Evolutionary conservation across 306 rosid genomes (phyloP).

Genomic region (Rubus parviflorus): DNA sequence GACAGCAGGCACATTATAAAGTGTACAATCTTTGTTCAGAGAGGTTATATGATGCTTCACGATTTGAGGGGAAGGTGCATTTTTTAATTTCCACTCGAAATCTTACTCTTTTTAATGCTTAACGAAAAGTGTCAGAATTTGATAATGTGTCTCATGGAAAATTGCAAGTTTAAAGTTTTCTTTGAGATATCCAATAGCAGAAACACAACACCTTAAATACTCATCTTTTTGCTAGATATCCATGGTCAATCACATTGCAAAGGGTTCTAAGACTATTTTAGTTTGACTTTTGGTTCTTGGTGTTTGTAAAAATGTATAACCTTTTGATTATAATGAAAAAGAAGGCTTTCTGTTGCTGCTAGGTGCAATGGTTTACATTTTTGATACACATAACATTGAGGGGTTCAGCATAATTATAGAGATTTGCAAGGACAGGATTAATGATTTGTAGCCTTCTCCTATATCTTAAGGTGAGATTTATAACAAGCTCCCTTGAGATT

Average conservation of each 20-base stretch:
- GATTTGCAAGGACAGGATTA: conserved; percentile 60
- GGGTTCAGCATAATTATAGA: not conserved
- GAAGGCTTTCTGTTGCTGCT: not conserved
- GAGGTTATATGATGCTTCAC: conserved; percentile 89
- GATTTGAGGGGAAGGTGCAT: conserved; percentile 89
- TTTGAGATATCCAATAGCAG: not conserved
- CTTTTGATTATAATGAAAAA: not conserved
- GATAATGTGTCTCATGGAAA: not conserved
- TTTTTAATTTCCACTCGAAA: conserved; percentile 25
- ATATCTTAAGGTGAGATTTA: conserved; percentile 65
- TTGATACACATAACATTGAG: not conserved
- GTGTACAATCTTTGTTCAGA: conserved; percentile 97
- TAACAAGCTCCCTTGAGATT: conserved; percentile 22
- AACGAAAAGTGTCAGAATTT: not conserved
- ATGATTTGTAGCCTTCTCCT: conserved; percentile 94
- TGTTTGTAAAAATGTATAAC: not conserved
- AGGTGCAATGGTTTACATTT: not conserved
- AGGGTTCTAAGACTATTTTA: not conserved
- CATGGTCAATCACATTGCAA: not conserved
- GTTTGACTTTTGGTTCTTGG: not conserved
- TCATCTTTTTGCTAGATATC: not conserved
- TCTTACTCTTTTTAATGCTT: conserved; percentile 25
- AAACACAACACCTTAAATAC: not conserved
- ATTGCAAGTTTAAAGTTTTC: not conserved
- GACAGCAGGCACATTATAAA: conserved; percentile 87